These are phyloP conservation scores for Penicillium argentinense DNA, from an alignment of 495 filamentous ascomycete genomes.

Conservation along the genomic window DNA sequence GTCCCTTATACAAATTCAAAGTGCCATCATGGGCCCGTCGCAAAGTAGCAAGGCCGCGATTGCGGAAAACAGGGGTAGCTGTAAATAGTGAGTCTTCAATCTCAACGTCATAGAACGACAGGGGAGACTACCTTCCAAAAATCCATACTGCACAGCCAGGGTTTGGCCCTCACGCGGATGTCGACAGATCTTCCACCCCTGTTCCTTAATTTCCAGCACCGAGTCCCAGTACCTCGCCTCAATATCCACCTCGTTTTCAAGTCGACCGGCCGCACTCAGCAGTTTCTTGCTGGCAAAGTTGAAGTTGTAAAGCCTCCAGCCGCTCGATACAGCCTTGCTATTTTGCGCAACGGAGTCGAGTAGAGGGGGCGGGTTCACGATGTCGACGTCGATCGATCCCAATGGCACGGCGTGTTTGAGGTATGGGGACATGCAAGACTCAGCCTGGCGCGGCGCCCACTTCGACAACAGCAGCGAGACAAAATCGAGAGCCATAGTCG, in stretches of 20 bases:
- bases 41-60: slow-evolving; percentile 75
- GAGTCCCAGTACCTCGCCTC: slow-evolving; percentile 90
- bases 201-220: slow-evolving; percentile 73
- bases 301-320: slow-evolving; percentile 76
- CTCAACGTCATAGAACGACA: no score
- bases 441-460: slow-evolving; percentile 65
- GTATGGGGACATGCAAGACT: slow-evolving; percentile 62
- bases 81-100: no score
- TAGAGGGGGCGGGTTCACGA: slow-evolving; percentile 58
- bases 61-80: slow-evolving; percentile 72
- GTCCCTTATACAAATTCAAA: slow-evolving; percentile 70
- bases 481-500: slow-evolving; percentile 72
- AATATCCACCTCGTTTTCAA: slow-evolving; percentile 71
- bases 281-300: slow-evolving; percentile 72
- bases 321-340: slow-evolving; percentile 59
- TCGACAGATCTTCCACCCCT: slow-evolving; percentile 79
- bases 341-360: slow-evolving; percentile 54
- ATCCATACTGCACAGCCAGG: slow-evolving; percentile 85
- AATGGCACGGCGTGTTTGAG: slow-evolving; percentile 69
- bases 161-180: slow-evolving; percentile 70
- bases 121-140: slow-evolving; percentile 60
- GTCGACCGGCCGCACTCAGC: slow-evolving; percentile 65
- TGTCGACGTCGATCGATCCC: slow-evolving; percentile 73
- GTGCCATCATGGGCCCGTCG: slow-evolving; percentile 71
- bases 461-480: slow-evolving; percentile 83